Base-by-base conservation (phyloP, 257 asterid species). In the Galeopsis tetrahit region DNA sequence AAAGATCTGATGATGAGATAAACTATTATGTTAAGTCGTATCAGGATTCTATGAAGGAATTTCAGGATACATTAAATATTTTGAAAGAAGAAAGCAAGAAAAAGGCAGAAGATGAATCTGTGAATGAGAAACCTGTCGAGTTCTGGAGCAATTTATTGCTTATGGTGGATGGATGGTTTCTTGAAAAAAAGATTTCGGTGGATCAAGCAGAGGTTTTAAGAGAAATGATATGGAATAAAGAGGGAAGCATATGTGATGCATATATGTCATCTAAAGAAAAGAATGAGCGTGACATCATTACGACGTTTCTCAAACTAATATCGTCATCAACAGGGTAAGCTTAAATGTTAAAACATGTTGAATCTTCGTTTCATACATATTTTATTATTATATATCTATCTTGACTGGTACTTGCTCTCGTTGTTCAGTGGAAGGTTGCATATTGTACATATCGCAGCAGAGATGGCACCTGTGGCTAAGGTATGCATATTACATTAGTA, bases 401-500 rank as follows among this genome's bases (percentile, higher is more conserved):
- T 77, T 89, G 68, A 85, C 79, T 74, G 68, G 61, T 57, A 10
- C 49, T 66, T 76, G 60, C 74, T 79, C 14, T 81, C 72, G 69
- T 70, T 75, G 68, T 80, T 69, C 69, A 91, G 97, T 80, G 82
- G 82, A 78, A 88, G 89, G 84, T 85, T 94, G 72, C 95, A 91
- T 79, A 81, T 94, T 78, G 82, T 94, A 81, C 97, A 94, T 78
- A 88, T 94, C 65, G 98, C 99, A 63, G 99, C 96, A 70, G 99
- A 94, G 90, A 87, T 94, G 97, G 99, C 99, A 33, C 99, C 99
- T 60, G 98, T 91, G 73, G 99, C 99, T 17, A 94, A 94, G 99
- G 99, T 94, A 87, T 72, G 80, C 40, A 5, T 68, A 43, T 63
- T 10, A 59, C 71, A 48, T 71, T n/a, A n/a, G n/a, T n/a, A n/a